Percentiles rank a stretch among this genome's conserved stretches.
phyloP scores from a whole-genome alignment of 768 basidiomycete species.

The Hemileccinum rubropunctum region DNA sequence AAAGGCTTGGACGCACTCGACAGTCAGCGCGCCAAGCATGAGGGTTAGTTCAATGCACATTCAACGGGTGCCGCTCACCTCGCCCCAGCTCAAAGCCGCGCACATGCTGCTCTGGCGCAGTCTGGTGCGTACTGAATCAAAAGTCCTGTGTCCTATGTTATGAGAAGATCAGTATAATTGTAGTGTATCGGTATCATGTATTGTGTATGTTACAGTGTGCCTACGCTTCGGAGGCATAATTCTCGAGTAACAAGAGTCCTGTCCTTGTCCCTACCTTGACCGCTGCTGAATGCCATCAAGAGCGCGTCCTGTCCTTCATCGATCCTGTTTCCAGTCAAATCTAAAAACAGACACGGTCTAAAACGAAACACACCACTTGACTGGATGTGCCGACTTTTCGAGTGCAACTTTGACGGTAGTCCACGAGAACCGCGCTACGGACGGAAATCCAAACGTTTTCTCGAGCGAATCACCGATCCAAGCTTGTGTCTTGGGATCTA shows the following conservation, averaged over 20 bases:
- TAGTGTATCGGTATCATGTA: conserved; percentile 15
- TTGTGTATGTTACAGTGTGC: conserved; percentile 44
- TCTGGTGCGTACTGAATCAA: conserved; percentile 17
- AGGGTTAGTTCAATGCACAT: conserved; percentile 14
- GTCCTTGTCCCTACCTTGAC: conserved; percentile 72
- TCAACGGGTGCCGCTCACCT: not conserved
- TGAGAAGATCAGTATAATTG: not conserved
- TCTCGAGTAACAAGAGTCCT: conserved; percentile 71
- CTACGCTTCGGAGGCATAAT: conserved; percentile 67
- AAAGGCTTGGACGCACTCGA: conserved; percentile 23
- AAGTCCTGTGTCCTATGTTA: not conserved
- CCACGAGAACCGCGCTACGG: conserved; percentile 92
- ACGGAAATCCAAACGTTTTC: conserved; percentile 90
- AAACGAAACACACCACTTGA: conserved; percentile 66
- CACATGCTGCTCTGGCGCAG: conserved; percentile 6
- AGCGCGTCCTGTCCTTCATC: conserved; percentile 82
- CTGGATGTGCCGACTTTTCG: conserved; percentile 73
- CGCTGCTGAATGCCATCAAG: conserved; percentile 69
- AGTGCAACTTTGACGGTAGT: conserved; percentile 84
- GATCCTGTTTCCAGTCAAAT: conserved; percentile 47
- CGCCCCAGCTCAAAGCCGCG: conserved; percentile 12
- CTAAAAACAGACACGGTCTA: not conserved
- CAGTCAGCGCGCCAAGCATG: conserved; percentile 18
- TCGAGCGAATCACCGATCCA: conserved; percentile 80
- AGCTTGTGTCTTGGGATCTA: conserved; percentile 89